Evolutionary conservation across 2,329 filamentous ascomycete genomes (phyloP), one percentile per base, ranked within the genome.

Genomic region (Aspergillus thermomutatus): DNA sequence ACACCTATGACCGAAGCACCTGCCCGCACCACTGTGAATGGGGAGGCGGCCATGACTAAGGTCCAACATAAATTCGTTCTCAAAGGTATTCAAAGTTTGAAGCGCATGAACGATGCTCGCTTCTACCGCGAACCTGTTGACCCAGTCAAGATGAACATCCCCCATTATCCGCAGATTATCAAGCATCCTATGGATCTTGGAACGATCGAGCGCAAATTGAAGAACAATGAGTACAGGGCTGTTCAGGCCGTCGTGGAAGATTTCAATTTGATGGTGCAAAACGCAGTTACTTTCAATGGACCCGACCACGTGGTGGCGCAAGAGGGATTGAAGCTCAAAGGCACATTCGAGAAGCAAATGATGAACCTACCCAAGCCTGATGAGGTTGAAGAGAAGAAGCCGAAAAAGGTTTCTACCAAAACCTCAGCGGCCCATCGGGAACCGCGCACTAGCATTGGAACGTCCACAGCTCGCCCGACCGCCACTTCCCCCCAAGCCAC

Each of bases 281-380:
- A 99, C 71, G 86, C 89, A 0, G 71, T 88, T 40, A 77, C 79
- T 0, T 99, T 96, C 82, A 99, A 99, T 70, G 92, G 93, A 14
- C 77, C 83, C 0, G 78, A 83, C 4, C 92, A 97, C 67, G 77
- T 84, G 0, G 86, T 97, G 49, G 89, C 92, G 0, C 77, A 80
- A 46, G 83, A 87, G 54, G 88, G 87, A 17, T 82, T 86, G 61
- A 83, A 81, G 53, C 79, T 88, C 71, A 78, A 82, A 54, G 78
- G 77, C 9, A 83, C 82, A 53, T 87, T 87, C 66, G 75, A 85
- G 41, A 83, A 82, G 63, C 82, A 86, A 57, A 81, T 90, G 75
- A 73, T 74, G 46, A 83, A 82, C 58, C 77, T 89, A 26, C 84
- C 87, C 0, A 80, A 78, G 45, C 76, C 83, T 3, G 79, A 80